Evolutionary conservation across 352 stramenopile species (phyloP), one percentile per base, ranked within the genome.

Genomic region (Thalassiosira livingstoniorum): DNA sequence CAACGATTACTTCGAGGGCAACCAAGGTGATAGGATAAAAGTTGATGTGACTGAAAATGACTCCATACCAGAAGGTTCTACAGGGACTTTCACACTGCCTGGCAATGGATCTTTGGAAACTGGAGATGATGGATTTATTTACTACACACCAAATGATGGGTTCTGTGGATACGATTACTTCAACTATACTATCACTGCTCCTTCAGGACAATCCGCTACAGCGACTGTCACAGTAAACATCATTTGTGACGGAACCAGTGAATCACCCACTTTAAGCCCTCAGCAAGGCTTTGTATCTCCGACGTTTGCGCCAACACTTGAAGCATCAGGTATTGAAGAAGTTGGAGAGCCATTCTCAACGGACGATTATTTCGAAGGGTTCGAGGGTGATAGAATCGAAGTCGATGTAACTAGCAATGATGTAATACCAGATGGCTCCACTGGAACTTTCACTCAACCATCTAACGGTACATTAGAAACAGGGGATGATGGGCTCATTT

Each of bases 391-490:
- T n/a, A n/a, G n/a, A n/a, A n/a, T n/a, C n/a, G n/a, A n/a, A n/a
- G n/a, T n/a, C n/a, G n/a, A n/a, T n/a, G n/a, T n/a, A n/a, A n/a
- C n/a, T n/a, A n/a, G n/a, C 4, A 82, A 82, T 68, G 75, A 82
- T 39, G 68, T 32, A n/a, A 10, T 77, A 45, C 37, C 68, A 45
- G 23, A 32, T 13, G 75, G 75, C 69, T 72, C 47, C 21, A 58
- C 47, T n/a, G 21, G 21, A 10, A 58, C 47, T n/a, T 58, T 29
- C 47, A 58, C 47, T 7, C 11, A 58, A 25, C 47, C 47, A 58
- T 7, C 47, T n/a, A 29, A 15, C 21, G 47, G 47, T 7, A 58
- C 47, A 11, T 29, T 58, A 29, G 47, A 58, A 58, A 58, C 47
- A 11, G n/a, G n/a, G n/a, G 27, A 58, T 58, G 47, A 27, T 27